phyloP scores from a whole-genome alignment of 1,139 yeast genomes.

The Lodderomyces margitis region DNA sequence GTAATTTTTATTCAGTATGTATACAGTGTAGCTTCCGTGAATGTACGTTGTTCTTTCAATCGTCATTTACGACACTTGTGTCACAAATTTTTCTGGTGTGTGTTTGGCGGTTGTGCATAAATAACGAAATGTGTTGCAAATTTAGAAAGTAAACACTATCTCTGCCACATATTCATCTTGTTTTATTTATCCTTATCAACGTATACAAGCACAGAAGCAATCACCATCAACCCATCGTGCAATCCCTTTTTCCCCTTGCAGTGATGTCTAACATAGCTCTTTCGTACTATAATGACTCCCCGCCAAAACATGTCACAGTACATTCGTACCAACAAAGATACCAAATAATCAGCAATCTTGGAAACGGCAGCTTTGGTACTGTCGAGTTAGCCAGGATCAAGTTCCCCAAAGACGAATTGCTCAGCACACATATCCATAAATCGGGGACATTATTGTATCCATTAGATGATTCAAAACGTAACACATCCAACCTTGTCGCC shows the following conservation, averaged over 20 bases:
- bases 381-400: constrained; percentile 59
- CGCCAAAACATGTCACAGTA: constrained; percentile 34
- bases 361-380: constrained; percentile 77
- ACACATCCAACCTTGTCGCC: constrained; percentile 61
- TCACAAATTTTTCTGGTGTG: too few relatives aligned
- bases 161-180: not conserved
- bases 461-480: constrained; percentile 24
- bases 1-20: too few relatives aligned
- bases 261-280: not conserved
- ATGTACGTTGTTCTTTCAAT: too few relatives aligned
- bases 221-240: not conserved
- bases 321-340: constrained; percentile 45
- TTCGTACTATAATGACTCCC: constrained; percentile 12
- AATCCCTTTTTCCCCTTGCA: not conserved
- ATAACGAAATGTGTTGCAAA: constrained; percentile 2
- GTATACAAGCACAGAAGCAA: not conserved
- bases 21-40: not conserved
- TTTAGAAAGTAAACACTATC: not conserved
- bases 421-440: constrained; percentile 15
- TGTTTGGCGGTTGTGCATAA: constrained; percentile 1
- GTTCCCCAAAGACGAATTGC: constrained; percentile 16
- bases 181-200: not conserved
- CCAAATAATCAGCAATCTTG: constrained; percentile 52
- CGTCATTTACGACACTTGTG: too few relatives aligned
- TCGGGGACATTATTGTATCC: constrained; percentile 54